These are phyloP conservation scores for Xylariaceae sp. DNA, from an alignment of 2,329 filamentous ascomycete genomes.

Conservation along the genomic window DNA sequence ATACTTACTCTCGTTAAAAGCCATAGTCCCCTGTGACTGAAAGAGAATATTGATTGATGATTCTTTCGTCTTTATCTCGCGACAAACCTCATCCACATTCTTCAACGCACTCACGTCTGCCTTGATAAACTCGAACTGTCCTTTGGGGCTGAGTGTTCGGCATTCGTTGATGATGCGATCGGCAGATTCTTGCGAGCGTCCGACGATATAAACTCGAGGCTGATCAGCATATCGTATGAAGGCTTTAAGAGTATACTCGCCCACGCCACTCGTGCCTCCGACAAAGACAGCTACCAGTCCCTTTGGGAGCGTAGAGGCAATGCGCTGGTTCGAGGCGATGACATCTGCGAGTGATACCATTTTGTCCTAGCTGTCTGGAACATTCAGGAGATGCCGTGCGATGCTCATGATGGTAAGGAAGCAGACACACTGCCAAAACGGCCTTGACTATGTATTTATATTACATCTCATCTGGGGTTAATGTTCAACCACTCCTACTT, in stretches of 20 bases:
- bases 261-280: slow-evolving; percentile 51
- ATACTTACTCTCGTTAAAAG: slow-evolving; percentile 6
- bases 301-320: slow-evolving; percentile 32
- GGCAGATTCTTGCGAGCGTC: slow-evolving; percentile 41
- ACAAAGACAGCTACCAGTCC: slow-evolving; percentile 49
- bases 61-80: slow-evolving; percentile 49
- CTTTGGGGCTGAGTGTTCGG: slow-evolving; percentile 41
- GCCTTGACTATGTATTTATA: background rate
- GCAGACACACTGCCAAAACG: background rate
- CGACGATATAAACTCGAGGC: slow-evolving; percentile 47
- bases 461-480: background rate
- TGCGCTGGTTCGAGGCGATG: slow-evolving; percentile 33
- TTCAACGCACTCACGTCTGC: slow-evolving; percentile 46
- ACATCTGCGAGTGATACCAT: slow-evolving; percentile 9
- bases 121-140: slow-evolving; percentile 43
- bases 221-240: slow-evolving; percentile 40
- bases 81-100: slow-evolving; percentile 48
- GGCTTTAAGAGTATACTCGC: slow-evolving; percentile 44
- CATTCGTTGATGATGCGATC: slow-evolving; percentile 43
- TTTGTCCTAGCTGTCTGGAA: background rate
- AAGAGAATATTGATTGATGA: slow-evolving; percentile 54
- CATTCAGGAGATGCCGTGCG: background rate
- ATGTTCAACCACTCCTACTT: background rate
- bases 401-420: background rate
- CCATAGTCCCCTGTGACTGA: slow-evolving; percentile 12